Evolutionary conservation across 2,329 filamentous ascomycete genomes (phyloP).

Genomic region (Neonectria punicea): DNA sequence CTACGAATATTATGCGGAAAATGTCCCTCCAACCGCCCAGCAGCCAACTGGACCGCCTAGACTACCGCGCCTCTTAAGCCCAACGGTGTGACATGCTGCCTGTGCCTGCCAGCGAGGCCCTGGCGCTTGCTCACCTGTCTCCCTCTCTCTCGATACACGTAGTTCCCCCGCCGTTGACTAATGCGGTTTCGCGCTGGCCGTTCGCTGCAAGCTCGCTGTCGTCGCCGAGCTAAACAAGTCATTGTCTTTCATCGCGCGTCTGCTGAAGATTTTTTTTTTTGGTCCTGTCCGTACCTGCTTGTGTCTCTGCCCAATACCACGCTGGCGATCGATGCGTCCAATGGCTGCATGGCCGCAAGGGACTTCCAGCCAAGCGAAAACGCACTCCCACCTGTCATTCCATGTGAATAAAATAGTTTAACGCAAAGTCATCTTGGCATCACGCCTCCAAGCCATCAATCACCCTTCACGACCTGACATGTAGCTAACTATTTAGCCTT

Average conservation of each 20-base stretch:
- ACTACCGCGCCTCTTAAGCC: background rate
- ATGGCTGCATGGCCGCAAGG: background rate
- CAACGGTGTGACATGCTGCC: background rate
- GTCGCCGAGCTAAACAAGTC: background rate
- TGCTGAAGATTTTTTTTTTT: background rate
- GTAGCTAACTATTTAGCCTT: background rate
- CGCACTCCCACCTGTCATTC: background rate
- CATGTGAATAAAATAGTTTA: background rate
- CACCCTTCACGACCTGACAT: background rate
- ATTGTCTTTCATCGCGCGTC: background rate
- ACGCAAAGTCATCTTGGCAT: background rate
- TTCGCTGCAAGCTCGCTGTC: background rate
- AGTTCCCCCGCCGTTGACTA: background rate
- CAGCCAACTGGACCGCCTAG: slow-evolving; percentile 1
- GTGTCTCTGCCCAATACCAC: background rate
- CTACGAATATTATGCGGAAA: background rate
- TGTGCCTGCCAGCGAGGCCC: slow-evolving; percentile 1
- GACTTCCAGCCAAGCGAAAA: background rate
- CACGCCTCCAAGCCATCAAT: background rate
- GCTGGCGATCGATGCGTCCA: too few relatives aligned
- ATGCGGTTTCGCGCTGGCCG: slow-evolving; percentile 7
- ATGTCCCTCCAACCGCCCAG: slow-evolving; percentile 6
- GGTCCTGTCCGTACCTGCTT: background rate
- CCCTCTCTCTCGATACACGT: slow-evolving; percentile 2
- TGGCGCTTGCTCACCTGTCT: background rate